phyloP scores from a whole-genome alignment of 352 stramenopile genomes.

The Phytophthora pluvialis region DNA sequence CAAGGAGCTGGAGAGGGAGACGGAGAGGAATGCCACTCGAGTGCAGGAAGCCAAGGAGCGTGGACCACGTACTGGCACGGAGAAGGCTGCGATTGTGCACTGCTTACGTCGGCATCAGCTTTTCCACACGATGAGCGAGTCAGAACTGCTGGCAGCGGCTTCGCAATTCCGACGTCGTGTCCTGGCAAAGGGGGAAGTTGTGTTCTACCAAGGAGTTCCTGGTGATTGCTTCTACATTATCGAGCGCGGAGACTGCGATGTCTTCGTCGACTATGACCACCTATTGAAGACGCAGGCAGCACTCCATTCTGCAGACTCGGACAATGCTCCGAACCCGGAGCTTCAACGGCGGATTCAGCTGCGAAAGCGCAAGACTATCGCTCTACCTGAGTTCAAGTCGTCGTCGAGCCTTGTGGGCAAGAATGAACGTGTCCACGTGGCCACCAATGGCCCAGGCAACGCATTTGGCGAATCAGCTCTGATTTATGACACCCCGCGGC shows the following conservation, averaged over 20 bases:
- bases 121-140: conserved; percentile 81
- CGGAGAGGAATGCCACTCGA: conserved; percentile 33
- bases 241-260: conserved; percentile 77
- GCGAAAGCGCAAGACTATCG: conserved; percentile 72
- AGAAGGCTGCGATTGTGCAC: conserved; percentile 62
- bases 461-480: conserved; percentile 86
- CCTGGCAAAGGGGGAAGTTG: conserved; percentile 66
- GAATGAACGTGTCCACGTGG: conserved; percentile 77
- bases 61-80: conserved; percentile 34
- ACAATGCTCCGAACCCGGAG: conserved; percentile 22
- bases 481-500: conserved; percentile 86
- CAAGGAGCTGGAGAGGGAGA: conserved; percentile 40
- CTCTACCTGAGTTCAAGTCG: conserved; percentile 71
- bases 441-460: conserved; percentile 78
- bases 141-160: conserved; percentile 62
- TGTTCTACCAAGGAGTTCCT: conserved; percentile 83
- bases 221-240: conserved; percentile 89
- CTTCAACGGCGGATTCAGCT: conserved; percentile 34
- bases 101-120: conserved; percentile 80
- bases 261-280: conserved; percentile 86
- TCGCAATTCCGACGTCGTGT: conserved; percentile 65
- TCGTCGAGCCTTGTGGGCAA: conserved; percentile 63
- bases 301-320: conserved; percentile 22
- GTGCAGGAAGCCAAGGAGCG: conserved; percentile 43
- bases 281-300: conserved; percentile 48